phyloP scores from a whole-genome alignment of 257 asterid genomes.

The Solanum lignicaule region DNA sequence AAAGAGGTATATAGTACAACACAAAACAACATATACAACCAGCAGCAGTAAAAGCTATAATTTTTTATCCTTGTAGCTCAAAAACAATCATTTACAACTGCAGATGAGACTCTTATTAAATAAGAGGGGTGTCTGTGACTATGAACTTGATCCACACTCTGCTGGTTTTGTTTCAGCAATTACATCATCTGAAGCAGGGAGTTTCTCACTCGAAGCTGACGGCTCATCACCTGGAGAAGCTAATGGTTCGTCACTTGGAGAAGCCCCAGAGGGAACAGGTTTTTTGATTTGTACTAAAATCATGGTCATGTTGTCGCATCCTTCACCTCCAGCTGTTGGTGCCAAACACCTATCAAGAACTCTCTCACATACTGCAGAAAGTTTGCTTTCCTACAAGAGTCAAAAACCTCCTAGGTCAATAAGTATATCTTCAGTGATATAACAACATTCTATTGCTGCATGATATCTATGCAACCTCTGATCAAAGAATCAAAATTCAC shows the following conservation, averaged over 20 bases:
- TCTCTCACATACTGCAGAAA: slow-evolving; percentile 64
- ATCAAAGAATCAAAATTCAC: neutral
- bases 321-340: slow-evolving; percentile 82
- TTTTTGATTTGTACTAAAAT: slow-evolving; percentile 73
- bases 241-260: neutral
- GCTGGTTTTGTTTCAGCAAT: neutral
- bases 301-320: slow-evolving; percentile 96
- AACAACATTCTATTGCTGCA: neutral
- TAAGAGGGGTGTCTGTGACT: neutral
- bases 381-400: slow-evolving; percentile 55
- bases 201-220: slow-evolving; percentile 14
- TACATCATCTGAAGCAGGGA: slow-evolving; percentile 8
- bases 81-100: neutral
- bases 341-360: slow-evolving; percentile 78
- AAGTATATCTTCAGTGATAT: neutral
- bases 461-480: neutral
- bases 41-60: neutral
- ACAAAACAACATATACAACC: neutral
- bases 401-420: neutral
- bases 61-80: neutral
- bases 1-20: neutral
- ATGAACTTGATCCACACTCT: slow-evolving; percentile 10
- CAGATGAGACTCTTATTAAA: neutral
- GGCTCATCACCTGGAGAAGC: slow-evolving; percentile 1
- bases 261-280: slow-evolving; percentile 5